Base-by-base conservation (phyloP, 2,329 filamentous ascomycete genomes). In the Neofusicoccum sp. region DNA sequence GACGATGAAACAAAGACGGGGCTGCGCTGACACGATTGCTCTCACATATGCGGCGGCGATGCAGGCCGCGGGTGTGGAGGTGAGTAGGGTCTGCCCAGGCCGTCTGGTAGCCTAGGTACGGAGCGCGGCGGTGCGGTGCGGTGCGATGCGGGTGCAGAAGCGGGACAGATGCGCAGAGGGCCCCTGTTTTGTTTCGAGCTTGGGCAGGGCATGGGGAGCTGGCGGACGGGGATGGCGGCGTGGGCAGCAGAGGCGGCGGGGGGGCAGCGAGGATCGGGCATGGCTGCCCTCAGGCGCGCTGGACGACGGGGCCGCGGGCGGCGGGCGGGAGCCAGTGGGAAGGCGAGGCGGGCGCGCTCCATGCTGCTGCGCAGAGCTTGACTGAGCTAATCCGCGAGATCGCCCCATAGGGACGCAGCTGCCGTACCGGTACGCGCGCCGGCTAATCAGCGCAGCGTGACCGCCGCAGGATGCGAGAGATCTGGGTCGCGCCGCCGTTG, bases 71-170 rank as follows among this genome's bases (percentile, higher is more conserved):
- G 50, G 50, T 47, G 61, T 59, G 54, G 52, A 45, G 52, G 49
- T 47, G 36, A 47, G 48, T 64, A 64, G 48, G 50, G 48, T 48
- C 58, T 47, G 62, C 47, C 36, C 48, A 62, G 58, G 52, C 39
- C 49, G 62, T 56, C 47, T 41, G 58, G 62, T 63, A 50, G 62
- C 39, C 45, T 58, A 50, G 45, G 36, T 63, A 70, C 71, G 56
- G 71, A 71, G 71, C 71, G 68, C 67, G 70, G 71, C 70, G 69
- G 66, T 68, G 71, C 72, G 73, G 72, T 69, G 69, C 70, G 70
- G 71, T 72, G 62, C 62, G 56, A 54, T 73, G 66, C 64, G 66
- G 66, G 66, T 68, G 67, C 74, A 74, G 71, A 62, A 64, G 67
- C 67, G 68, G 69, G 66, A 70, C 60, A 61, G 64, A 63, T 67